These are phyloP conservation scores for Protomyces inouyei DNA, from an alignment of 1,139 yeast genomes.

Conservation along the genomic window DNA sequence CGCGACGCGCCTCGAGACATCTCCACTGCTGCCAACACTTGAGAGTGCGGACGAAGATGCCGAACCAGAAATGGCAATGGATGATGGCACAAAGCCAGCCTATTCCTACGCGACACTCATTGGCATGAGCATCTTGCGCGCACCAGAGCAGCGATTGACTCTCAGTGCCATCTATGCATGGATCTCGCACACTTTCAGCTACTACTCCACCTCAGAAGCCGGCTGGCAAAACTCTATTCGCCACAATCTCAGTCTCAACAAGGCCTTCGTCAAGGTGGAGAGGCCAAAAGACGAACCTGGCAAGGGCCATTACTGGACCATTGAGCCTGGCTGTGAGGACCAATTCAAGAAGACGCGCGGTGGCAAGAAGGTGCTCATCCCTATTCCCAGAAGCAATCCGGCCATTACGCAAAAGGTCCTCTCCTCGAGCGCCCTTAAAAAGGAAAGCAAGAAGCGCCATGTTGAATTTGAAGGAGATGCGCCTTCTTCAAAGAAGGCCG, in stretches of 20 bases:
- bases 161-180: conserved; percentile 86
- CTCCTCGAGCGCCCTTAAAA: conserved; percentile 1
- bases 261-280: conserved; percentile 84
- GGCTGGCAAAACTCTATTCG: conserved; percentile 95
- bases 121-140: conserved; percentile 86
- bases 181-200: conserved; percentile 83
- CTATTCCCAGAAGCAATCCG: neutral
- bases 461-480: conserved; percentile 11
- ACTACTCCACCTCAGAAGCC: conserved; percentile 77
- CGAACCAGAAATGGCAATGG: conserved; percentile 33
- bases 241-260: conserved; percentile 76
- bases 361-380: conserved; percentile 14
- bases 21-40: conserved; percentile 2
- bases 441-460: conserved; percentile 17
- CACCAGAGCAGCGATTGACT: conserved; percentile 74
- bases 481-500: conserved; percentile 6
- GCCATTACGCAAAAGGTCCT: neutral
- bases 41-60: conserved; percentile 9
- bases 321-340: conserved; percentile 73
- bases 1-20: neutral
- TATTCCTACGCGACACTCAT: conserved; percentile 90
- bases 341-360: conserved; percentile 61
- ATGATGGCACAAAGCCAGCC: conserved; percentile 70
- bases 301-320: conserved; percentile 95
- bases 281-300: conserved; percentile 81